A percentile compares a stretch with the other conserved stretches of the same genome.
Conservation (phyloP, 2,329 filamentous ascomycete genomes). For the Diaporthe caulivora region DNA sequence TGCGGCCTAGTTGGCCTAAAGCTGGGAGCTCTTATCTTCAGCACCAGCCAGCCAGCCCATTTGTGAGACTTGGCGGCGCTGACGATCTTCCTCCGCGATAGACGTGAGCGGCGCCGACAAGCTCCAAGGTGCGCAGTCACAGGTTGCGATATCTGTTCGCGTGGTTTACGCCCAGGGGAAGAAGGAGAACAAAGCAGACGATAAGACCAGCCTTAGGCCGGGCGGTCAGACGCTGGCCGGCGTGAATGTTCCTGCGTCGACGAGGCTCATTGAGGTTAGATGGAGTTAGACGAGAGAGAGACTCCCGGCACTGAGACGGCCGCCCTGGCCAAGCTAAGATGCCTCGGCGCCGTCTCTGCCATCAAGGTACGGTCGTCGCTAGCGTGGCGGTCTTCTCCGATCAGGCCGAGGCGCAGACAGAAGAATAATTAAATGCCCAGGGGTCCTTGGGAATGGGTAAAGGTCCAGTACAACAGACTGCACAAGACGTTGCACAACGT, state of each 20-base stretch:
- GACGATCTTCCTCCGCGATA: neutral
- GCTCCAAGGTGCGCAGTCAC: neutral
- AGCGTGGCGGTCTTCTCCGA: neutral
- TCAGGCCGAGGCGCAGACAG: neutral
- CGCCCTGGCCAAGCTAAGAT: neutral
- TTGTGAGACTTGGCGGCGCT: neutral
- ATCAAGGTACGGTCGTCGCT: neutral
- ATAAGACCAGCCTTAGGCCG: neutral
- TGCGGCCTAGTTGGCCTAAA: neutral
- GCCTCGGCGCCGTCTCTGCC: neutral
- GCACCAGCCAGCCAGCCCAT: neutral
- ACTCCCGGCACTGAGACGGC: neutral
- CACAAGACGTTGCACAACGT: neutral
- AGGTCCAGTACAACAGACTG: neutral
- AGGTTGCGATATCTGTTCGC: neutral
- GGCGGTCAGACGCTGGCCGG: neutral
- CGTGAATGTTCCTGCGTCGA: neutral
- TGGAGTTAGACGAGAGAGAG: too few relatives aligned
- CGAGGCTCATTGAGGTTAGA: neutral
- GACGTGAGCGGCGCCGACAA: constrained; percentile 1
- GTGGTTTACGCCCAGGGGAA: neutral
- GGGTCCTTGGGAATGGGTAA: neutral
- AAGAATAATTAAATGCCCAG: neutral
- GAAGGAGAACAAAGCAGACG: constrained; percentile 3
- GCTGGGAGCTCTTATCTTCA: neutral